Evolutionary conservation across 345 rosid genomes (phyloP).

Genomic region (Pugionium cornutum): DNA sequence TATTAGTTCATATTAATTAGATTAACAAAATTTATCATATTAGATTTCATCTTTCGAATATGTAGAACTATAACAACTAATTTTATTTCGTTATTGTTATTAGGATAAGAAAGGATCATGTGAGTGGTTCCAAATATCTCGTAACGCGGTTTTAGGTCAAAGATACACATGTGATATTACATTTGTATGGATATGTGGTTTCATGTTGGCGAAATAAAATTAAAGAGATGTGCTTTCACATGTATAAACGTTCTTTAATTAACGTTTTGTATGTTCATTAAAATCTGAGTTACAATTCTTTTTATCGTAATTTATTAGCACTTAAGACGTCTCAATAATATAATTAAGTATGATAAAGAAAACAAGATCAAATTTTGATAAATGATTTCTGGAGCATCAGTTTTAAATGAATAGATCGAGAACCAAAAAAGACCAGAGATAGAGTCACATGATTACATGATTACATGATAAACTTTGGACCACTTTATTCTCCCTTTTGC

Average conservation of each 20-base stretch:
- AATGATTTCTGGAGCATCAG: conserved; percentile 2
- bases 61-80: not conserved
- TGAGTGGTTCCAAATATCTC: conserved; percentile 34
- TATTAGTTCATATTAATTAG: not conserved
- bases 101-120: conserved; percentile 32
- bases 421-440: conserved; percentile 1
- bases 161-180: conserved; percentile 9
- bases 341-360: not conserved
- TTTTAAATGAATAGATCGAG: conserved; percentile 6
- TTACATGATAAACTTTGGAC: conserved; percentile 20
- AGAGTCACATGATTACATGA: not conserved
- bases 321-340: not conserved
- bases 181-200: conserved; percentile 13
- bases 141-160: conserved; percentile 28
- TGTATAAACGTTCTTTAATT: conserved; percentile 6
- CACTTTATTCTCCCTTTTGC: conserved; percentile 12
- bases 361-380: conserved; percentile 1
- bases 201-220: not conserved
- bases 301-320: not conserved
- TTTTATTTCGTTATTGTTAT: conserved; percentile 6
- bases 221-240: not conserved
- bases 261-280: not conserved
- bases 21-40: not conserved
- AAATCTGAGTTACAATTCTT: not conserved
- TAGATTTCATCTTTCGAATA: not conserved